phyloP scores from a whole-genome alignment of 2,329 filamentous ascomycete species.

The Zasmidium angulare region DNA sequence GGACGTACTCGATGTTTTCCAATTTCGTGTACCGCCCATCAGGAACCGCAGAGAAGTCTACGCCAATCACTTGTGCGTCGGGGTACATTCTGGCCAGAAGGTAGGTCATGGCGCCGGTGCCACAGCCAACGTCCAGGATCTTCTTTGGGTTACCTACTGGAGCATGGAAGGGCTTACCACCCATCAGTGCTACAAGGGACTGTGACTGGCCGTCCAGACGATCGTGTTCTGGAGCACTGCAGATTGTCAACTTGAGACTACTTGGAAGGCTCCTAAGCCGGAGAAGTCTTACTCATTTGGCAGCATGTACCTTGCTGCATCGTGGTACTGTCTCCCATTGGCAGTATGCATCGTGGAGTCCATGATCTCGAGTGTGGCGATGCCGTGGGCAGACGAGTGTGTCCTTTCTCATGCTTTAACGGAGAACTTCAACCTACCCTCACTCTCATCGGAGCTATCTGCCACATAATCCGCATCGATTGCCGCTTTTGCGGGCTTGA shows the following conservation, averaged over 20 bases:
- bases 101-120: slow-evolving; percentile 31
- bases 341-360: no score
- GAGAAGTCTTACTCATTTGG: slow-evolving; percentile 3
- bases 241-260: no score
- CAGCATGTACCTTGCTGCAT: background rate
- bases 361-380: no score
- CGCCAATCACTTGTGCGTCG: slow-evolving; percentile 34
- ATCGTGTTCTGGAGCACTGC: slow-evolving; percentile 19
- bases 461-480: no score
- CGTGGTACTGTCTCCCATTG: background rate
- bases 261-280: background rate
- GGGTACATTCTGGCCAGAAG: slow-evolving; percentile 10
- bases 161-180: slow-evolving; percentile 9
- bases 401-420: no score
- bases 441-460: no score
- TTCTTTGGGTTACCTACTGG: slow-evolving; percentile 4
- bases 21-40: background rate
- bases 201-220: slow-evolving; percentile 17
- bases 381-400: no score
- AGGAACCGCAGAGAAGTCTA: slow-evolving; percentile 30
- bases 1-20: slow-evolving; percentile 1
- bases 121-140: slow-evolving; percentile 26
- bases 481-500: no score
- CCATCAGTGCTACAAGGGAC: slow-evolving; percentile 8
- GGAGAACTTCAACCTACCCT: no score